Evolutionary conservation across 371 early-diverging fungal species (phyloP).

Genomic region (Lichtheimia corymbifera): DNA sequence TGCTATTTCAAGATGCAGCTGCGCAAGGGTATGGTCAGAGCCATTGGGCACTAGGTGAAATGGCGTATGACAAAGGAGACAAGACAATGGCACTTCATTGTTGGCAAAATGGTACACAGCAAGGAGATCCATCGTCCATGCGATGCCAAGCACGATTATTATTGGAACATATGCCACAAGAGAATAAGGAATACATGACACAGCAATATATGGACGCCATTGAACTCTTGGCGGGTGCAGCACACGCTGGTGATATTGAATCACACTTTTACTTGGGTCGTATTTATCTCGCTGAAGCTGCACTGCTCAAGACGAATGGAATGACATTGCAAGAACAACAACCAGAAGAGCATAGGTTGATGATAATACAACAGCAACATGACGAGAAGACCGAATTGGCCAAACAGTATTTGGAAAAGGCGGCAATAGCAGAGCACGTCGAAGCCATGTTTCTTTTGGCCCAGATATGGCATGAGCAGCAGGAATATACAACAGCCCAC

Average conservation of each 20-base stretch:
- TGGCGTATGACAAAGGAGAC: slow-evolving; percentile 33
- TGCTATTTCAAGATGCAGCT: slow-evolving; percentile 37
- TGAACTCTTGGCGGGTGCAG: slow-evolving; percentile 18
- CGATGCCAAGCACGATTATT: slow-evolving; percentile 18
- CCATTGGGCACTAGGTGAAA: slow-evolving; percentile 38
- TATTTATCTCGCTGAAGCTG: slow-evolving; percentile 16
- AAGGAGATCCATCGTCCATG: slow-evolving; percentile 33
- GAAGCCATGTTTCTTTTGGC: slow-evolving; percentile 47
- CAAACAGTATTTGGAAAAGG: slow-evolving; percentile 40
- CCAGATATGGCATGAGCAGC: slow-evolving; percentile 46
- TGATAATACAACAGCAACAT: slow-evolving; percentile 18
- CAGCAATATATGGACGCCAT: slow-evolving; percentile 6
- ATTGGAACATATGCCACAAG: slow-evolving; percentile 5
- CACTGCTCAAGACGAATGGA: neutral
- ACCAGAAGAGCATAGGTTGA: neutral
- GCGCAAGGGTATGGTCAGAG: slow-evolving; percentile 30
- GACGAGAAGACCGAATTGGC: slow-evolving; percentile 36
- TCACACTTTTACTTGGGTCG: slow-evolving; percentile 20
- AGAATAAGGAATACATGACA: neutral
- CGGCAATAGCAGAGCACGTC: slow-evolving; percentile 35
- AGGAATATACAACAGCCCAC: slow-evolving; percentile 48
- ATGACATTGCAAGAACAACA: slow-evolving; percentile 1
- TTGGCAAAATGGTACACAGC: slow-evolving; percentile 31
- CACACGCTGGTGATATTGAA: slow-evolving; percentile 15
- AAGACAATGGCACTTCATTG: slow-evolving; percentile 32